Evolutionary conservation across 2,329 filamentous ascomycete genomes (phyloP).

Genomic region (Colletotrichum sp.): DNA sequence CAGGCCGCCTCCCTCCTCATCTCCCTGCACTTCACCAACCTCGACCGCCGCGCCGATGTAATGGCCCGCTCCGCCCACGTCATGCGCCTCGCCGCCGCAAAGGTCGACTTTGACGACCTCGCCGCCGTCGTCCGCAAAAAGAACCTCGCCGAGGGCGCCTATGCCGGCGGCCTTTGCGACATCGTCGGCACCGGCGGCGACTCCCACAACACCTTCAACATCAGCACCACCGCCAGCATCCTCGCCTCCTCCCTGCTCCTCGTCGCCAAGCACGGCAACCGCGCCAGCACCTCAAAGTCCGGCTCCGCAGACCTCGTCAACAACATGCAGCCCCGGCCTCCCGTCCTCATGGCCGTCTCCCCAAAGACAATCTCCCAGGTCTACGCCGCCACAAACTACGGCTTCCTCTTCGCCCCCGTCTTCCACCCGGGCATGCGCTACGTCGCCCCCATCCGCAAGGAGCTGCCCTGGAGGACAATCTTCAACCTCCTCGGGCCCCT

Average conservation of each 20-base stretch:
- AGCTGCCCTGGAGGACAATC: constrained; percentile 93
- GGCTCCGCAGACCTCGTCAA: constrained; percentile 92
- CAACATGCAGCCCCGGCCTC: constrained; percentile 73
- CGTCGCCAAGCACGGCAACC: constrained; percentile 95
- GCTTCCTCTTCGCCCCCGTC: constrained; percentile 92
- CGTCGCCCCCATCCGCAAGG: constrained; percentile 82
- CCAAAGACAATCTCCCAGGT: constrained; percentile 74
- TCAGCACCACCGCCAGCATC: constrained; percentile 94
- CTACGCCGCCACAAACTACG: constrained; percentile 85
- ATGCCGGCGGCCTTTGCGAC: constrained; percentile 86
- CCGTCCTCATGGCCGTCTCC: constrained; percentile 75
- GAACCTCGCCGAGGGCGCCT: constrained; percentile 72
- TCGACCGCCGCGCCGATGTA: constrained; percentile 84
- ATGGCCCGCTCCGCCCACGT: constrained; percentile 82
- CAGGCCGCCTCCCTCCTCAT: constrained; percentile 89
- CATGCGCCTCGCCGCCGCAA: constrained; percentile 82
- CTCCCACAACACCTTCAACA: constrained; percentile 97
- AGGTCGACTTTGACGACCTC: constrained; percentile 70
- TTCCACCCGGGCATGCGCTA: constrained; percentile 96
- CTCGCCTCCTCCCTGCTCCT: constrained; percentile 85
- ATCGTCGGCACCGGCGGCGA: constrained; percentile 98
- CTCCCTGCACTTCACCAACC: constrained; percentile 87
- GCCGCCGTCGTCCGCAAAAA: constrained; percentile 63
- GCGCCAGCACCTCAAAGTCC: constrained; percentile 92
- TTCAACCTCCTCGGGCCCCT: constrained; percentile 97